phyloP scores from a whole-genome alignment of 208 protist species.

The Leishmania lainsoni region DNA sequence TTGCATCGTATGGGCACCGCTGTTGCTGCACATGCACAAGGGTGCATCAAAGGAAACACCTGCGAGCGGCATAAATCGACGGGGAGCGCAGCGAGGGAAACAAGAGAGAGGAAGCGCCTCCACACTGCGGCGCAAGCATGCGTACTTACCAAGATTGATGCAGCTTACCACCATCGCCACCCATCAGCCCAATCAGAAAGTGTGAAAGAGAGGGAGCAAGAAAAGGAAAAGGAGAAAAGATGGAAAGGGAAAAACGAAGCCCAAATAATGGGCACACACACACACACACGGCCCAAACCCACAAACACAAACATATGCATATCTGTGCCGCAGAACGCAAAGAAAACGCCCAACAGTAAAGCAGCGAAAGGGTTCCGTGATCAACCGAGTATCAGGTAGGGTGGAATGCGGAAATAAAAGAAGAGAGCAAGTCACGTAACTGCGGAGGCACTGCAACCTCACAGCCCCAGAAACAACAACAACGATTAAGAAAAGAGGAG shows the following conservation, averaged over 20 bases:
- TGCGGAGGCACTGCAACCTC: background rate
- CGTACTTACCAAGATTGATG: background rate
- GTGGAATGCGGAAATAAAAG: background rate
- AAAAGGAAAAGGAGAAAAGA: background rate
- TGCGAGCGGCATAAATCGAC: background rate
- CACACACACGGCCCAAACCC: background rate
- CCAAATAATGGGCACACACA: background rate
- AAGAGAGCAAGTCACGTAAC: background rate
- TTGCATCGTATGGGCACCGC: background rate
- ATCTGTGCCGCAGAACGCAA: background rate
- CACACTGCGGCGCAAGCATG: background rate
- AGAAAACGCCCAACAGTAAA: background rate
- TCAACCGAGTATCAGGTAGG: background rate
- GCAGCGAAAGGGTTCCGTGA: background rate
- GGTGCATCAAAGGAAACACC: background rate
- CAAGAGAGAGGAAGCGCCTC: background rate
- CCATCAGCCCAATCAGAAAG: background rate
- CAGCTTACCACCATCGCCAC: background rate
- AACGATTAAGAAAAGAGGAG: background rate
- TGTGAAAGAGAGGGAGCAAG: too few species aligned
- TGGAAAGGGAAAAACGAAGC: background rate
- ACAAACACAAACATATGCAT: background rate
- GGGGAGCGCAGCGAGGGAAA: background rate
- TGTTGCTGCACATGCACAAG: background rate
- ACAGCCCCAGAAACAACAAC: background rate